phyloP scores from a whole-genome alignment of 768 basidiomycete genomes.

The Macrocybe gigantea region DNA sequence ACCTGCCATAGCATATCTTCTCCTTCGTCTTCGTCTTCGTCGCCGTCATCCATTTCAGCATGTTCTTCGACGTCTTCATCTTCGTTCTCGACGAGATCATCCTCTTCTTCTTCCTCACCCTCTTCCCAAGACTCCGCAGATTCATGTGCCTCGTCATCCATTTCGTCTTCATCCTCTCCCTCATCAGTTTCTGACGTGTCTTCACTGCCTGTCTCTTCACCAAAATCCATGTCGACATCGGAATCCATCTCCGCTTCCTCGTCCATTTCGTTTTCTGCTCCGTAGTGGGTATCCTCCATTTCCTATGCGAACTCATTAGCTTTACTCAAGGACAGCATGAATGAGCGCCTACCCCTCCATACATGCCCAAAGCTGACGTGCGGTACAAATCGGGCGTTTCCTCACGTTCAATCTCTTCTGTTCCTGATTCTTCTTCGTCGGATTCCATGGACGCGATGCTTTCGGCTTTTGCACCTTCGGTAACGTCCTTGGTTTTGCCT shows the following conservation, averaged over 20 bases:
- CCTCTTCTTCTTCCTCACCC: conserved; percentile 67
- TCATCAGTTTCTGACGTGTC: conserved; percentile 75
- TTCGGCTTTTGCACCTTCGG: conserved; percentile 41
- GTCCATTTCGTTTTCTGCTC: conserved; percentile 71
- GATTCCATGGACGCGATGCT: conserved; percentile 44
- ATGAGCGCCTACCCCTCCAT: conserved; percentile 64
- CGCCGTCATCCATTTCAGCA: conserved; percentile 34
- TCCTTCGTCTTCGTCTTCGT: conserved; percentile 46
- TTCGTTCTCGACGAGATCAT: conserved; percentile 44
- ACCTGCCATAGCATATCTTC: conserved; percentile 60
- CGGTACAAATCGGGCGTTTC: conserved; percentile 93
- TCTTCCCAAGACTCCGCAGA: conserved; percentile 63
- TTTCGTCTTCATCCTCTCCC: conserved; percentile 57
- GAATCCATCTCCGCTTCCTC: conserved; percentile 79
- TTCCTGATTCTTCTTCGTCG: conserved; percentile 57
- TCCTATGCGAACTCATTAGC: conserved; percentile 41
- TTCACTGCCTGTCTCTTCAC: conserved; percentile 77
- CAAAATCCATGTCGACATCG: conserved; percentile 86
- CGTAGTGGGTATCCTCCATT: conserved; percentile 76
- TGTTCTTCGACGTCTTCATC: conserved; percentile 45
- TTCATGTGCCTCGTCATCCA: conserved; percentile 52
- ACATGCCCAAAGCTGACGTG: conserved; percentile 96
- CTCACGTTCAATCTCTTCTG: conserved; percentile 52
- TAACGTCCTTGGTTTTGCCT: conserved; percentile 54
- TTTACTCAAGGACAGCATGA: conserved; percentile 5